These are phyloP conservation scores for Podaxis sp. DNA, from an alignment of 768 basidiomycete species.

Conservation along the genomic window DNA sequence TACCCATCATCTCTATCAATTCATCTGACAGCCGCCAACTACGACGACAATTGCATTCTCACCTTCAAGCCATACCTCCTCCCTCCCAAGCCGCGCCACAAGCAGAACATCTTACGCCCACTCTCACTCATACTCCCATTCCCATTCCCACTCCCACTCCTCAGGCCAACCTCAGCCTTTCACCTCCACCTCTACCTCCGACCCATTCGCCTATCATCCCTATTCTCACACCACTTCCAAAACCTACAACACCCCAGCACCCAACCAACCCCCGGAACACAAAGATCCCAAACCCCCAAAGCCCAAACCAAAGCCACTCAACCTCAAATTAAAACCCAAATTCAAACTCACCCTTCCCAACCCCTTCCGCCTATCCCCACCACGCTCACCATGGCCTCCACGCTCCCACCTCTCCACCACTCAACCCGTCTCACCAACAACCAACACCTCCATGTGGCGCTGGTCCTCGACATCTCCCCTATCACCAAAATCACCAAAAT, in stretches of 20 bases:
- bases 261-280: neutral
- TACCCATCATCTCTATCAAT: neutral
- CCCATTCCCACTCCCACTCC: neutral
- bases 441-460: neutral
- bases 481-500: neutral
- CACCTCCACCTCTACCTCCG: neutral
- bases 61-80: neutral
- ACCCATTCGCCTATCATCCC: neutral
- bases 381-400: neutral
- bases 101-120: neutral
- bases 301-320: neutral
- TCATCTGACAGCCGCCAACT: neutral
- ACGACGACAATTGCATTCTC: neutral
- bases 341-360: slow-evolving; percentile 12
- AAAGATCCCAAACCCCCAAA: neutral
- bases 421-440: neutral
- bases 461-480: neutral
- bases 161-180: neutral
- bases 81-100: slow-evolving; percentile 4
- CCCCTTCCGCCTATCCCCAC: neutral
- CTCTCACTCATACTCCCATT: neutral
- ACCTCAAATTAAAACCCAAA: neutral
- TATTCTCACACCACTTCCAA: neutral
- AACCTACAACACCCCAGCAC: neutral
- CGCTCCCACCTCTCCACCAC: neutral